Evolutionary conservation across 257 asterid species (phyloP), one percentile per base, ranked within the genome.

Genomic region (Solanum rostratum): DNA sequence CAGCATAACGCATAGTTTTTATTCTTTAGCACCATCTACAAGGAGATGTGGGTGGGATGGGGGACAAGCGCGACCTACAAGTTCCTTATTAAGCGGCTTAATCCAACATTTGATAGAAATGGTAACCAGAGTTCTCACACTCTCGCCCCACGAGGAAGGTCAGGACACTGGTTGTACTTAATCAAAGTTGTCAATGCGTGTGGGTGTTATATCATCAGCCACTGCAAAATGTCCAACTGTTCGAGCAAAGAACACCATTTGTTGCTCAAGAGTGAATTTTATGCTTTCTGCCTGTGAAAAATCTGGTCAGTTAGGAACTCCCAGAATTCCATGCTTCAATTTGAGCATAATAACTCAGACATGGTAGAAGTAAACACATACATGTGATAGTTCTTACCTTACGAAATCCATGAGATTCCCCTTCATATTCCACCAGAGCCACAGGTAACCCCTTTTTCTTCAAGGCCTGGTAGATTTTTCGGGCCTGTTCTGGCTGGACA

Each of bases 331-430:
- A 76, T 76, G 63, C 82, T 76, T 49, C 14, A 50, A 27, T 27
- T 76, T 76, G 16, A 49, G 27, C 63, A 27, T 50, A 18, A 9
- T 18, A 68, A 37, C 27, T 3, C 14, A 33, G 14, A 46, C 81
- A 69, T 52, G 68, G 9, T 55, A 37, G 69, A 18, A 46, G 30
- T 41, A 37, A 85, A 57, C 79, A 84, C 52, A 65, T 27, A 60
- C 19, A 88, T 33, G 65, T 81, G 73, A 62, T 20, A 54, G 69
- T 29, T 57, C 62, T 30, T 87, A 94, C 99, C 98, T 92, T 93
- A 83, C 98, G 95, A 73, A 96, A 95, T 81, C 99, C 98, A 88
- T 96, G 98, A 54, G 92, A 97, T 84, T 96, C 99, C 54, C 98
- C 98, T 91, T 96, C 97, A 45, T 95, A 95, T 84, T 95, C 98